Conservation (phyloP, 768 basidiomycete species). For the Auricularia sp. region DNA sequence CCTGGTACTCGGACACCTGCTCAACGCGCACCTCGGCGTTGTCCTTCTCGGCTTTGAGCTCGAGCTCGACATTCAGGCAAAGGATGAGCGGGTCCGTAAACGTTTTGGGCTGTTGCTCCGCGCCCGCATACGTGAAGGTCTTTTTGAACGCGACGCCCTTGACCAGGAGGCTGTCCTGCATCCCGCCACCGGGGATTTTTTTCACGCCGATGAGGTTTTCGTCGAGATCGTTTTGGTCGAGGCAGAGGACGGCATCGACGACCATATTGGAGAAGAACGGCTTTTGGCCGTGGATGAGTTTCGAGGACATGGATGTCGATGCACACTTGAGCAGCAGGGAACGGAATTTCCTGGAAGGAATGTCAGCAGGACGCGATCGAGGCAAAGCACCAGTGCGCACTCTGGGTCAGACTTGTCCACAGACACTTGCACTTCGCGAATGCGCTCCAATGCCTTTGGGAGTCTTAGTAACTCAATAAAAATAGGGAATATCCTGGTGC, state of each 20-base stretch:
- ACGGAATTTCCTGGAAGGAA: conserved; percentile 64
- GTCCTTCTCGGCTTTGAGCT: conserved; percentile 98
- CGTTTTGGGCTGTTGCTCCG: conserved; percentile 95
- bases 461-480: background rate
- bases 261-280: conserved; percentile 99
- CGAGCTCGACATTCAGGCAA: conserved; percentile 94
- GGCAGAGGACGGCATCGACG: conserved; percentile 86
- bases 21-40: conserved; percentile 98
- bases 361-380: conserved; percentile 6
- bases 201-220: conserved; percentile 95
- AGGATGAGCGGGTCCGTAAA: conserved; percentile 84
- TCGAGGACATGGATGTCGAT: conserved; percentile 99
- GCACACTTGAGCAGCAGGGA: conserved; percentile 94
- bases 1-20: conserved; percentile 95
- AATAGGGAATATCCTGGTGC: conserved; percentile 15
- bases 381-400: conserved; percentile 37
- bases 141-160: conserved; percentile 97
- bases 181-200: conserved; percentile 94
- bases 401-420: conserved; percentile 85
- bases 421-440: conserved; percentile 81
- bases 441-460: conserved; percentile 67
- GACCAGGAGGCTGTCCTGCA: conserved; percentile 90
- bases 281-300: conserved; percentile 96
- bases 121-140: conserved; percentile 98
- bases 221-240: conserved; percentile 90